Conservation (phyloP, 148 eudicot species). For the Cornus suecica region DNA sequence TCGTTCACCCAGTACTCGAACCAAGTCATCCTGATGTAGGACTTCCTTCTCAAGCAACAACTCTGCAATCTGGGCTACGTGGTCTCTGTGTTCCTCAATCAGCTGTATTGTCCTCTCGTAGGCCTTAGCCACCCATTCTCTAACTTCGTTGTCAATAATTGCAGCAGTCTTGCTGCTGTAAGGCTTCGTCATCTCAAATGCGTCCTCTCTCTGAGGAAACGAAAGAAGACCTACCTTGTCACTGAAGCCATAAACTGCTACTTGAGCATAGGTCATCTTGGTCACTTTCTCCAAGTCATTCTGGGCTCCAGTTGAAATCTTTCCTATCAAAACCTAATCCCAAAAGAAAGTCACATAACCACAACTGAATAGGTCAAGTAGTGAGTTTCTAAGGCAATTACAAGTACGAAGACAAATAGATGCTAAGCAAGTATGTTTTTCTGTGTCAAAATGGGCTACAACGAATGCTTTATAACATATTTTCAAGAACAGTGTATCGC, state of each 20-base stretch:
- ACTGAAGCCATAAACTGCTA: conserved; percentile 89
- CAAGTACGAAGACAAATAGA: neutral
- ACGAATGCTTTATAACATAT: neutral
- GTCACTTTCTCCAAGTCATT: conserved; percentile 94
- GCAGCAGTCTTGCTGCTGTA: conserved; percentile 95
- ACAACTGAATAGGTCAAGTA: neutral
- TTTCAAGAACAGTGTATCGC: neutral
- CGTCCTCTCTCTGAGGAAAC: conserved; percentile 78
- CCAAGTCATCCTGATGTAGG: conserved; percentile 91
- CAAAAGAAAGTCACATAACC: neutral
- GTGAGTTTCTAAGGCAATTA: neutral
- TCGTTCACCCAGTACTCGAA: conserved; percentile 70
- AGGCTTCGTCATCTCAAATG: conserved; percentile 73
- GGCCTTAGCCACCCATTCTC: conserved; percentile 87
- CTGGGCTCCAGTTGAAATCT: conserved; percentile 94
- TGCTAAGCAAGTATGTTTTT: neutral
- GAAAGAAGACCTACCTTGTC: conserved; percentile 97
- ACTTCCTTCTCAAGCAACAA: conserved; percentile 83
- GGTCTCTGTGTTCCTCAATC: conserved; percentile 74
- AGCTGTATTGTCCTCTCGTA: conserved; percentile 61
- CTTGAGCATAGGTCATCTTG: conserved; percentile 95
- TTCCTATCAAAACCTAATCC: conserved; percentile 74
- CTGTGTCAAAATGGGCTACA: neutral
- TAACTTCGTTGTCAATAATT: conserved; percentile 77
- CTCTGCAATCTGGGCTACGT: conserved; percentile 76